Conservation (phyloP, 2,329 filamentous ascomycete genomes). For the Apiospora phragmitis region DNA sequence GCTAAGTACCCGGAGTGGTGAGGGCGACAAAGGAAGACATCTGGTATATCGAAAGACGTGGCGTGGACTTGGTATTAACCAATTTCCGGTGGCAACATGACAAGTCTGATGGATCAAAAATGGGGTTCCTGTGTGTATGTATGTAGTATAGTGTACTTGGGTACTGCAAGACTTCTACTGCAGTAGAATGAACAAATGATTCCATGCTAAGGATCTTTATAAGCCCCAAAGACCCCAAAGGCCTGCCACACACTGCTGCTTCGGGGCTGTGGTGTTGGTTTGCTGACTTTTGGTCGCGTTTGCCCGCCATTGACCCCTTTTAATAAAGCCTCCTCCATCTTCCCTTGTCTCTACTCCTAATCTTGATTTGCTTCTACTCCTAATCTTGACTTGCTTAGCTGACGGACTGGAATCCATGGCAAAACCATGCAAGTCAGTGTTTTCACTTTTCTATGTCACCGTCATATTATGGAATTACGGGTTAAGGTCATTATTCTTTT, state of each 20-base stretch:
- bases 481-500: too few species aligned
- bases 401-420: not conserved
- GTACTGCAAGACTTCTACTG: too few species aligned
- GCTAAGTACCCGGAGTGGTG: not conserved
- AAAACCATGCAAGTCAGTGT: too few species aligned
- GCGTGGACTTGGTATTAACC: not conserved
- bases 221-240: too few species aligned
- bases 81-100: not conserved
- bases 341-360: not conserved
- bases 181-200: too few species aligned
- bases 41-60: not conserved
- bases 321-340: not conserved
- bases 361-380: not conserved
- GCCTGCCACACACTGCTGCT: too few species aligned
- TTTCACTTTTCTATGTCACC: not conserved
- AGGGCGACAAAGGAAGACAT: not conserved
- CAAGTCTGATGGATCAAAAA: not conserved
- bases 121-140: not conserved
- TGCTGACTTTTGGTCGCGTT: too few species aligned
- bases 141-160: too few species aligned
- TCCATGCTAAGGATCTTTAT: not conserved
- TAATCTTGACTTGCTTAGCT: not conserved
- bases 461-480: too few species aligned
- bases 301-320: too few species aligned
- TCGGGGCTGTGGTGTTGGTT: too few species aligned